phyloP scores from a whole-genome alignment of 306 rosid species.

The Prunus mume region DNA sequence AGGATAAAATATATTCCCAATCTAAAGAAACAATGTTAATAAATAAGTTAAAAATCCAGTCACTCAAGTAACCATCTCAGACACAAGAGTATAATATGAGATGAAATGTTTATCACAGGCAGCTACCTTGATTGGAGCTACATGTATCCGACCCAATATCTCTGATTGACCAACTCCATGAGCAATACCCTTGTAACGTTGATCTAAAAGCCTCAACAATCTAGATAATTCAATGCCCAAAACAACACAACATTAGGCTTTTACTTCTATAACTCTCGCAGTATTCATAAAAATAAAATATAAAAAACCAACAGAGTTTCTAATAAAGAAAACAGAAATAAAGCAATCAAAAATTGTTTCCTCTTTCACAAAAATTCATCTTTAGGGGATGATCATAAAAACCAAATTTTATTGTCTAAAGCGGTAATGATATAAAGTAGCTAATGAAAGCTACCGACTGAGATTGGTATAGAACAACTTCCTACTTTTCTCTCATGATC shows the following conservation, averaged over 20 bases:
- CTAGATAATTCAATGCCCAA: slow-evolving; percentile 41
- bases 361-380: not conserved
- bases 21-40: slow-evolving; percentile 40
- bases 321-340: slow-evolving; percentile 4
- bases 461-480: not conserved
- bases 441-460: not conserved
- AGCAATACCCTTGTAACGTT: slow-evolving; percentile 93
- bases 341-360: not conserved
- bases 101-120: not conserved
- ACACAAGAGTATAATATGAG: not conserved
- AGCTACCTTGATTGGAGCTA: slow-evolving; percentile 91
- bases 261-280: slow-evolving; percentile 16
- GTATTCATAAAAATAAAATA: not conserved
- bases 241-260: slow-evolving; percentile 8
- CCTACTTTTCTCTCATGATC: not conserved
- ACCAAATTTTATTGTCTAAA: not conserved
- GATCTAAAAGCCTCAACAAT: slow-evolving; percentile 91
- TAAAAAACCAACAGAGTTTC: slow-evolving; percentile 3
- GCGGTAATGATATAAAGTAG: not conserved
- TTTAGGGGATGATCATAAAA: not conserved
- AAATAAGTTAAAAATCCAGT: not conserved
- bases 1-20: slow-evolving; percentile 82
- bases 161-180: slow-evolving; percentile 97
- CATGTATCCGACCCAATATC: slow-evolving; percentile 94
- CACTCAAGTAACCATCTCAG: not conserved